Percentiles rank a stretch among this genome's conserved stretches.
phyloP scores from a whole-genome alignment of 768 basidiomycete genomes.

The Hygrophorus russula region DNA sequence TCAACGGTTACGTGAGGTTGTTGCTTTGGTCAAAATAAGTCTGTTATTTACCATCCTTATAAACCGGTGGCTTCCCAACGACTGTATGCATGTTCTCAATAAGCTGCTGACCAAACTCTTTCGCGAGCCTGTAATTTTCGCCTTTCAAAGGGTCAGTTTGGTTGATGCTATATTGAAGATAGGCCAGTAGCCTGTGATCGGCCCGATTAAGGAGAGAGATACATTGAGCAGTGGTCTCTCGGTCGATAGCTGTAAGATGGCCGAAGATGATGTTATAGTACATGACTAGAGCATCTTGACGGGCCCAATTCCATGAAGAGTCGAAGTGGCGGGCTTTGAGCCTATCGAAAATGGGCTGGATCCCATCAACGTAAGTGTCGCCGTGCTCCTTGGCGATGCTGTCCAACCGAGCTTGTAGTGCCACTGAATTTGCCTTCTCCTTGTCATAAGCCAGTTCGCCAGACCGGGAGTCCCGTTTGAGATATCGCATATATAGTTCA shows the following conservation, averaged over 20 bases:
- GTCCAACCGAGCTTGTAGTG: slow-evolving; percentile 81
- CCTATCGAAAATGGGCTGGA: slow-evolving; percentile 89
- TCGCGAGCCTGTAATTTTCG: slow-evolving; percentile 89
- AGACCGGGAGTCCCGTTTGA: slow-evolving; percentile 84
- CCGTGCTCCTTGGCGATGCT: slow-evolving; percentile 88
- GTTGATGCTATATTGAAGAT: slow-evolving; percentile 95
- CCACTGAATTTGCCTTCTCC: slow-evolving; percentile 62
- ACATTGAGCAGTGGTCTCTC: slow-evolving; percentile 94
- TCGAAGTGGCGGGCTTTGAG: slow-evolving; percentile 97
- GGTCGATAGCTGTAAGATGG: slow-evolving; percentile 85
- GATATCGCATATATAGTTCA: slow-evolving; percentile 94
- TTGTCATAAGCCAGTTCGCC: slow-evolving; percentile 85
- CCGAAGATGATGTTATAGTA: slow-evolving; percentile 99
- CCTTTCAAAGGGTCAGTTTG: slow-evolving; percentile 71
- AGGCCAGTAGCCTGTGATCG: slow-evolving; percentile 80
- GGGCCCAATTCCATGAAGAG: slow-evolving; percentile 99
- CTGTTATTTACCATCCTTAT: slow-evolving; percentile 79
- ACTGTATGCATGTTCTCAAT: slow-evolving; percentile 89
- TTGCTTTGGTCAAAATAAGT: not conserved
- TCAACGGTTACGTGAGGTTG: slow-evolving; percentile 7
- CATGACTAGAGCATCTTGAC: slow-evolving; percentile 94
- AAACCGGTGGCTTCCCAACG: slow-evolving; percentile 73
- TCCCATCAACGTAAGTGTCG: slow-evolving; percentile 86
- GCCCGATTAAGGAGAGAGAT: slow-evolving; percentile 97
- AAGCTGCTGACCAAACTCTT: slow-evolving; percentile 92